phyloP scores from a whole-genome alignment of 441 rosid species.

The Brassica balearica region DNA sequence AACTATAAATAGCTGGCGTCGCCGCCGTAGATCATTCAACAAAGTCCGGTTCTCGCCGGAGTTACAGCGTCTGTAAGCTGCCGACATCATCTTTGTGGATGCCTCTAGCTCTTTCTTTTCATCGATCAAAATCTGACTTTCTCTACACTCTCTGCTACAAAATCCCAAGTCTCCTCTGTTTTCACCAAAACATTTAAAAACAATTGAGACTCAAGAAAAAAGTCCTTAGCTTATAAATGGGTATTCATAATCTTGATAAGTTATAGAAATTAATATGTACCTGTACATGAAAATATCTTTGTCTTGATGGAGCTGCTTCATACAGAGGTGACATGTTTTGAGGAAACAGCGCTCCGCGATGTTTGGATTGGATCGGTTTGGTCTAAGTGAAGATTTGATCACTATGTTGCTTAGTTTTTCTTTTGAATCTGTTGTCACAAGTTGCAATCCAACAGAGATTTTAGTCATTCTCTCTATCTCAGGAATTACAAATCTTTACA shows the following conservation, averaged over 20 bases:
- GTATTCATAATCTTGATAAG: neutral
- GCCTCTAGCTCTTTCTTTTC: slow-evolving; percentile 61
- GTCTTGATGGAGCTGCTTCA: slow-evolving; percentile 54
- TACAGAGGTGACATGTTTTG: slow-evolving; percentile 68
- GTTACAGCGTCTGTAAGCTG: slow-evolving; percentile 51
- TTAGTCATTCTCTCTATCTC: slow-evolving; percentile 38
- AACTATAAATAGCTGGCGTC: slow-evolving; percentile 49
- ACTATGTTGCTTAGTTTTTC: slow-evolving; percentile 50
- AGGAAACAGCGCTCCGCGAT: slow-evolving; percentile 53
- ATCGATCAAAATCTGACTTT: slow-evolving; percentile 67
- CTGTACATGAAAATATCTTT: slow-evolving; percentile 90
- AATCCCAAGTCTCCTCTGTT: slow-evolving; percentile 80
- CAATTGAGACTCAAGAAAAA: slow-evolving; percentile 14
- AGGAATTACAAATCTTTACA: neutral
- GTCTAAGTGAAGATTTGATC: slow-evolving; percentile 48
- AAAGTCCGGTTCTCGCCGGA: slow-evolving; percentile 45
- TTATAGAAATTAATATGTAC: slow-evolving; percentile 35
- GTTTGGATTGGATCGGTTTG: slow-evolving; percentile 13
- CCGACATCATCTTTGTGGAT: slow-evolving; percentile 52
- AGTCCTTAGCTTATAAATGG: neutral
- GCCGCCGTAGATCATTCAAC: slow-evolving; percentile 50
- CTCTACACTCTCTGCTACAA: slow-evolving; percentile 79
- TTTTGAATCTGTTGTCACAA: slow-evolving; percentile 48
- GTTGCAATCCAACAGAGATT: slow-evolving; percentile 61
- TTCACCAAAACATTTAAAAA: neutral